phyloP scores from a whole-genome alignment of 176 grass and related monocot genomes.

The maize (Zea mays) region Zm-B73-REFERENCE-NAM-5.0 NC_050105.1:135111501-135112000 shows the following conservation, averaged over 20 bases:
- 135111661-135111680: neutral
- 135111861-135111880: constrained; percentile 49
- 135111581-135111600: neutral
- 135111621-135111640: neutral
- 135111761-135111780: constrained; percentile 89
- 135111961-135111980: neutral
- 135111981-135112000: neutral
- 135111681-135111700: neutral
- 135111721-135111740: constrained; percentile 72
- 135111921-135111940: constrained; percentile 20
- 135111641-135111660: neutral
- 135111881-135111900: constrained; percentile 29
- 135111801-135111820: constrained; percentile 92
- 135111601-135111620: neutral
- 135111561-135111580: neutral
- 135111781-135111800: constrained; percentile 93
- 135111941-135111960: constrained; percentile 13
- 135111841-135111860: constrained; percentile 68
- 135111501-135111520: constrained; percentile 5
- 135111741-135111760: constrained; percentile 99
- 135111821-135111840: constrained; percentile 80
- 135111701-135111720: constrained; percentile 23
- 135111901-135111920: neutral
- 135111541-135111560: neutral
- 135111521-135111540: neutral